A percentile compares a stretch with the other conserved stretches of the same genome.
These are phyloP conservation scores for Myxozyma monticola DNA, from an alignment of 805 yeast species.

Conservation along the genomic window DNA sequence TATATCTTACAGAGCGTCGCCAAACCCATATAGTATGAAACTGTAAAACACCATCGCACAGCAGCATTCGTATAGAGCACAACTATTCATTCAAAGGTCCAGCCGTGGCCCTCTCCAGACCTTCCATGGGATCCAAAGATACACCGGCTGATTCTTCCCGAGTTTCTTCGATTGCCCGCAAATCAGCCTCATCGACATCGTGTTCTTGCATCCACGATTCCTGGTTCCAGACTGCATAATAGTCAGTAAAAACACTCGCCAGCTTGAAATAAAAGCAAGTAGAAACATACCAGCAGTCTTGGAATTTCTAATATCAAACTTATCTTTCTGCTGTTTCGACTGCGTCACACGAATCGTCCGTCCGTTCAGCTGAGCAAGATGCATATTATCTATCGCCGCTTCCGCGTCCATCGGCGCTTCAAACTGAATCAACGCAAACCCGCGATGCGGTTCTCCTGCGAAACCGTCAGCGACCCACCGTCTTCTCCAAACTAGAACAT, in stretches of 20 bases:
- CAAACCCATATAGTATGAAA: no score
- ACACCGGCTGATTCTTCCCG: background rate
- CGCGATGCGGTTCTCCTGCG: constrained; percentile 27
- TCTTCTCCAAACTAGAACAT: no score
- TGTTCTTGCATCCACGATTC: constrained; percentile 26
- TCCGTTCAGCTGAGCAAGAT: constrained; percentile 35
- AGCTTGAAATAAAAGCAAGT: background rate
- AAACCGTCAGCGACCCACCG: background rate
- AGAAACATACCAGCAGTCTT: constrained; percentile 23
- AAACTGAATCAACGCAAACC: constrained; percentile 36
- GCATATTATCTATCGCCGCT: constrained; percentile 40
- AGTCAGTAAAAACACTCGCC: background rate
- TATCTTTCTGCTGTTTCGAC: constrained; percentile 25
- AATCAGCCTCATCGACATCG: constrained; percentile 21
- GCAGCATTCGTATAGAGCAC: no score
- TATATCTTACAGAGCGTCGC: no score
- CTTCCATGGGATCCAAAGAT: constrained; percentile 20
- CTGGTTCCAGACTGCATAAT: constrained; percentile 25
- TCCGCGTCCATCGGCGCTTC: constrained; percentile 38
- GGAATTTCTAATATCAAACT: constrained; percentile 19
- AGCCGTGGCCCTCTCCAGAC: constrained; percentile 12
- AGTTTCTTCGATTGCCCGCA: constrained; percentile 5
- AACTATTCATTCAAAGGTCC: constrained; percentile 6
- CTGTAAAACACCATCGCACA: no score
- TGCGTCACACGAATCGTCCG: constrained; percentile 32